These are phyloP conservation scores for Mycena latifolia DNA, from an alignment of 768 basidiomycete species.

Conservation along the genomic window DNA sequence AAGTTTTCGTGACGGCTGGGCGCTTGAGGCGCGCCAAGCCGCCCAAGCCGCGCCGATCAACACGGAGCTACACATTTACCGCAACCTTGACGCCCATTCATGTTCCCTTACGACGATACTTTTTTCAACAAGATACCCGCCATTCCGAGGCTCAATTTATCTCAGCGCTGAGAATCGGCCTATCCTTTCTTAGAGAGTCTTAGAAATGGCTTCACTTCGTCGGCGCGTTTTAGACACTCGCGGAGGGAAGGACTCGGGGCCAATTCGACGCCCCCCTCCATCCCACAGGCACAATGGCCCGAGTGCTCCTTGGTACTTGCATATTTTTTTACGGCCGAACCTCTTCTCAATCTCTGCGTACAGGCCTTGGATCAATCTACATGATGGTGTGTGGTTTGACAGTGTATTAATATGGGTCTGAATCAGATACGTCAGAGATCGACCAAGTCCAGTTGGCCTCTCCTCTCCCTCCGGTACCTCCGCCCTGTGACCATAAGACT, in stretches of 20 bases:
- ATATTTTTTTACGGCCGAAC: neutral
- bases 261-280: slow-evolving; percentile 16
- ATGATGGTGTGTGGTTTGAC: slow-evolving; percentile 9
- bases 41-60: no score
- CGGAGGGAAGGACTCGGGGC: neutral
- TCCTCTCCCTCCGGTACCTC: slow-evolving; percentile 49
- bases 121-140: neutral
- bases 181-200: no score
- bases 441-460: slow-evolving; percentile 48
- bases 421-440: slow-evolving; percentile 44
- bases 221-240: slow-evolving; percentile 1
- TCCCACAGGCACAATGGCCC: slow-evolving; percentile 40
- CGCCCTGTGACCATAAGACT: slow-evolving; percentile 49
- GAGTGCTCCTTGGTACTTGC: slow-evolving; percentile 41
- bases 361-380: slow-evolving; percentile 32
- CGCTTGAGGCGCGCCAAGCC: no score
- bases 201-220: slow-evolving; percentile 9
- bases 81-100: no score
- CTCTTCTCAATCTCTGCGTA: neutral
- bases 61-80: neutral
- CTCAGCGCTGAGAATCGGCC: neutral
- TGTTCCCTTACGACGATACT: no score
- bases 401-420: neutral
- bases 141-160: neutral
- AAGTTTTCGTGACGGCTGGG: no score